Percentiles rank a stretch among this genome's conserved stretches.
Conservation (phyloP, 768 basidiomycete genomes). For the Suillus fuscotomentosus region DNA sequence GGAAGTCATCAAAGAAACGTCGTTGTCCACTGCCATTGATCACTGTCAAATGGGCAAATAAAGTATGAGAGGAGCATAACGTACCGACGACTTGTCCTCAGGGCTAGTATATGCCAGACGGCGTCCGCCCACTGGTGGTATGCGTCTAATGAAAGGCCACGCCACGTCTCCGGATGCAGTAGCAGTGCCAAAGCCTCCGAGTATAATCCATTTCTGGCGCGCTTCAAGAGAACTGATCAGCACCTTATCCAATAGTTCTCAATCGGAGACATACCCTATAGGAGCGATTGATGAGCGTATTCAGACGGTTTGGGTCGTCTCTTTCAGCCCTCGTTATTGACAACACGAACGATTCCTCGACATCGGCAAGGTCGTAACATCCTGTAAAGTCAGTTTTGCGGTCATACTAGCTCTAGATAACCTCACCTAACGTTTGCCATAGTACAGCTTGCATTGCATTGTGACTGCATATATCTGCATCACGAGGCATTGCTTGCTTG, state of each 20-base stretch:
- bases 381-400: slow-evolving; percentile 39
- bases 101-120: slow-evolving; percentile 73
- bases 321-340: slow-evolving; percentile 60
- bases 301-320: slow-evolving; percentile 61
- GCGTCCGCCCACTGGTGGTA: slow-evolving; percentile 73
- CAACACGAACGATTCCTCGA: slow-evolving; percentile 70
- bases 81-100: slow-evolving; percentile 70
- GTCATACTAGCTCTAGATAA: not conserved
- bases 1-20: slow-evolving; percentile 62
- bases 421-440: slow-evolving; percentile 68
- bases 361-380: slow-evolving; percentile 57
- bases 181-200: slow-evolving; percentile 59
- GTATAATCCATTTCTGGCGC: slow-evolving; percentile 68
- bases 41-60: slow-evolving; percentile 4
- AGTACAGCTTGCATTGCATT: slow-evolving; percentile 73
- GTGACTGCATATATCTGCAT: slow-evolving; percentile 66
- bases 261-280: slow-evolving; percentile 49
- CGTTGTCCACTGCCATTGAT: slow-evolving; percentile 55
- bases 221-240: slow-evolving; percentile 36
- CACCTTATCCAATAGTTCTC: not conserved
- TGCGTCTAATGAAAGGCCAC: slow-evolving; percentile 58
- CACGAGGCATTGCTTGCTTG: slow-evolving; percentile 45
- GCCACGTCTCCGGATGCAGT: slow-evolving; percentile 70
- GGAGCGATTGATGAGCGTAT: slow-evolving; percentile 62
- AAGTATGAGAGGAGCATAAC: slow-evolving; percentile 15